Percentiles rank a stretch among this genome's conserved stretches.
phyloP scores from a whole-genome alignment of 495 filamentous ascomycete genomes.

The Hypoxylon crocopeplum region DNA sequence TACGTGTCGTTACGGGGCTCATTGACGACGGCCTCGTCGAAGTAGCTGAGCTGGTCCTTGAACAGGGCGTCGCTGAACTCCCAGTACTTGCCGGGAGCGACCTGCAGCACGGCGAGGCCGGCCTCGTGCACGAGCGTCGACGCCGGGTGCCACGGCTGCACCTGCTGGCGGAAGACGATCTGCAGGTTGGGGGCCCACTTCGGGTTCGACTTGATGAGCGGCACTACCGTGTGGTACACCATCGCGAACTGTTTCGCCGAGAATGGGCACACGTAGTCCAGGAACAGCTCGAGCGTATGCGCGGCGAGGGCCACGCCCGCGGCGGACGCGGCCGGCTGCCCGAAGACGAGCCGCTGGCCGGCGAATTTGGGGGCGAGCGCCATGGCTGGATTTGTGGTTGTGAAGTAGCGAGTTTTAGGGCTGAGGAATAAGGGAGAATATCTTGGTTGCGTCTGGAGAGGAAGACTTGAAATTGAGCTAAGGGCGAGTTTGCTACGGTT shows the following conservation, averaged over 20 bases:
- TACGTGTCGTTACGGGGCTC: constrained; percentile 90
- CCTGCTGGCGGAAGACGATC: constrained; percentile 85
- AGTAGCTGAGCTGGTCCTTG: constrained; percentile 71
- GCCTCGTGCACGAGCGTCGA: constrained; percentile 90
- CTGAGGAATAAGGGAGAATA: not conserved
- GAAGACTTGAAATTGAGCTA: not conserved
- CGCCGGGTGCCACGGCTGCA: constrained; percentile 96
- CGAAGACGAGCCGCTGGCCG: constrained; percentile 66
- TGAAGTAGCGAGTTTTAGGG: constrained; percentile 4
- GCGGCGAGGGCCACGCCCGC: constrained; percentile 53
- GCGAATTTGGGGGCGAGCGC: constrained; percentile 79
- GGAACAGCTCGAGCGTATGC: constrained; percentile 81
- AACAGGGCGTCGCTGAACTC: constrained; percentile 77
- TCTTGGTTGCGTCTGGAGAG: not conserved
- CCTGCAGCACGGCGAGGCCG: constrained; percentile 72
- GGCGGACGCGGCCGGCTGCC: constrained; percentile 37
- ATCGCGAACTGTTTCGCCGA: constrained; percentile 72
- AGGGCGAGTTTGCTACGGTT: not conserved
- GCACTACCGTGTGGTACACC: constrained; percentile 65
- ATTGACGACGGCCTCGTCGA: constrained; percentile 81
- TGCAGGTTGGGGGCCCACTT: constrained; percentile 64
- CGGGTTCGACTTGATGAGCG: constrained; percentile 58
- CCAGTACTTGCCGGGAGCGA: constrained; percentile 76
- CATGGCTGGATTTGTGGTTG: constrained; percentile 56
- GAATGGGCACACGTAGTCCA: constrained; percentile 87